A percentile compares a stretch with the other conserved stretches of the same genome.
These are phyloP conservation scores for Sindora glabra DNA, from an alignment of 306 rosid species.

Conservation along the genomic window DNA sequence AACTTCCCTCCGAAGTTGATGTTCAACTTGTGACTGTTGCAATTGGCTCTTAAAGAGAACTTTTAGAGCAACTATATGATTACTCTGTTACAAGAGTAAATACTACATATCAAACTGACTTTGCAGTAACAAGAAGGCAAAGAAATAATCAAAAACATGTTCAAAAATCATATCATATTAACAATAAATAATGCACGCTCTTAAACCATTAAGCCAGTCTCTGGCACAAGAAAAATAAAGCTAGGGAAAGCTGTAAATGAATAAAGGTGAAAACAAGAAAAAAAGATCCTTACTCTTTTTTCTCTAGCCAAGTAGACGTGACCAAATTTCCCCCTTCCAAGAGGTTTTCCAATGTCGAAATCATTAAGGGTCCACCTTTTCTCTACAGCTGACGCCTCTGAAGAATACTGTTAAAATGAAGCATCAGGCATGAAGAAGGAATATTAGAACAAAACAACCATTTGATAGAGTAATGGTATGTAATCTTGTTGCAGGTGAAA, in stretches of 20 bases:
- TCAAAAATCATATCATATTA: background rate
- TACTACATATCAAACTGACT: background rate
- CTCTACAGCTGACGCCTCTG: constrained; percentile 58
- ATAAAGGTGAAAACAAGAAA: background rate
- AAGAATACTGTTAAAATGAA: constrained; percentile 41
- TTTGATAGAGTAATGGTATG: background rate
- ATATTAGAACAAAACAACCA: background rate
- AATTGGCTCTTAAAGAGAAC: constrained; percentile 94
- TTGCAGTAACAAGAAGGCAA: background rate
- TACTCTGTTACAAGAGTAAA: constrained; percentile 59
- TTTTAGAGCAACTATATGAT: constrained; percentile 88
- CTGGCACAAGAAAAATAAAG: background rate
- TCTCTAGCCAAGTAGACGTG: constrained; percentile 98
- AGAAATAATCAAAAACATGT: background rate
- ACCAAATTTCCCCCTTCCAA: constrained; percentile 98
- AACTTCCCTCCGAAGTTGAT: constrained; percentile 94
- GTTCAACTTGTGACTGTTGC: constrained; percentile 99
- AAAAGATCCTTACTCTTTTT: constrained; percentile 68
- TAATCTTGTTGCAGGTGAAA: background rate
- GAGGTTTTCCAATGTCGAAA: constrained; percentile 94
- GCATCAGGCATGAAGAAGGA: background rate
- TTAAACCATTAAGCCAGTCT: background rate
- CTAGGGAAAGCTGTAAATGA: background rate
- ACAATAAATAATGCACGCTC: too few species aligned
- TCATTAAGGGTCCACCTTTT: constrained; percentile 81